These are phyloP conservation scores for Rhizoclosmatium sp. DNA, from an alignment of 192 early-diverging fungal species.

Conservation along the genomic window DNA sequence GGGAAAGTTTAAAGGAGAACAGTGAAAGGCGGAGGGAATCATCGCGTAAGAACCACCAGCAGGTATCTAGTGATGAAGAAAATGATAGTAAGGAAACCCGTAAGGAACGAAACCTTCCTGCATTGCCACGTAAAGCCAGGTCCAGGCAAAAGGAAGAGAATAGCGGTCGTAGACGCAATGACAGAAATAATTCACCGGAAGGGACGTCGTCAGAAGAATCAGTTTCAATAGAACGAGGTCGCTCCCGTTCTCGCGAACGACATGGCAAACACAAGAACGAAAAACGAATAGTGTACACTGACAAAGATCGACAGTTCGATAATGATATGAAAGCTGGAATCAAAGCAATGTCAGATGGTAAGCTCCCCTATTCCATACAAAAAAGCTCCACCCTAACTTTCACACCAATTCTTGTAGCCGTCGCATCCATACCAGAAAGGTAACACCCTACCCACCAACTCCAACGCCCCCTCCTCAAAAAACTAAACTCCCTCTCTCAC, in stretches of 20 bases:
- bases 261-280: too few species aligned
- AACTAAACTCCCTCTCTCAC: not conserved
- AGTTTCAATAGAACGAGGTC: too few species aligned
- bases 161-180: too few species aligned
- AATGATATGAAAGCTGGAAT: constrained; percentile 26
- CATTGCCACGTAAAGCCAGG: not conserved
- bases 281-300: not conserved
- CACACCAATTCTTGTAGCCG: not conserved
- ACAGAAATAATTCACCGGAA: too few species aligned
- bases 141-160: too few species aligned
- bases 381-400: not conserved
- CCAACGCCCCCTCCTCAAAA: not conserved
- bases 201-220: too few species aligned
- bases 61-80: not conserved
- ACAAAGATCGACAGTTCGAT: constrained; percentile 1
- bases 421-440: constrained; percentile 33
- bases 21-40: not conserved
- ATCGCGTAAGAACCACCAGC: too few species aligned
- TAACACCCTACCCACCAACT: not conserved
- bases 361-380: not conserved
- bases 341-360: constrained; percentile 18
- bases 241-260: too few species aligned
- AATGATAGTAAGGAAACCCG: not conserved
- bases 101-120: not conserved
- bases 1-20: not conserved